These are phyloP conservation scores for Hymenoscyphus albidus DNA, from an alignment of 2,329 filamentous ascomycete species.

Conservation along the genomic window DNA sequence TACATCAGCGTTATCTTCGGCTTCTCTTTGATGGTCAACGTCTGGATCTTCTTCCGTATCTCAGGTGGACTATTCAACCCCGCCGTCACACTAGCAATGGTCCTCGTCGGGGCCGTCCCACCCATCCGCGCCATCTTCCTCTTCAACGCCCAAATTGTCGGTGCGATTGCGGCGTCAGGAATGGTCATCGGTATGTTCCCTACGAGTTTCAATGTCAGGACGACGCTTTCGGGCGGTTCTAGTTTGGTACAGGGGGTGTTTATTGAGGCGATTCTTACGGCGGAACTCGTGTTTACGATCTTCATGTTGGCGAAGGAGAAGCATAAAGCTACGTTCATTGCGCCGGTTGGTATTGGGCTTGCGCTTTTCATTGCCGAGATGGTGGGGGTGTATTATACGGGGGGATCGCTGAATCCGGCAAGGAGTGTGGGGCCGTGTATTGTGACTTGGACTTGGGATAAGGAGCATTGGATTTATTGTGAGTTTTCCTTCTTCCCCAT, in stretches of 20 bases:
- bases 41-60: constrained; percentile 52
- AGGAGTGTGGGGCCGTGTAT: constrained; percentile 47
- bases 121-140: constrained; percentile 33
- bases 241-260: constrained; percentile 45
- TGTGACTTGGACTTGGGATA: constrained; percentile 40
- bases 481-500: constrained; percentile 9
- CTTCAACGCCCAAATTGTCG: constrained; percentile 36
- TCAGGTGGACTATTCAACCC: constrained; percentile 52
- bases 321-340: constrained; percentile 44
- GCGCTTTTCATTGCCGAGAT: constrained; percentile 46
- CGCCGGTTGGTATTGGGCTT: constrained; percentile 44
- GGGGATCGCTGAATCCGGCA: constrained; percentile 47
- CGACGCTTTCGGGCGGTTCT: constrained; percentile 40
- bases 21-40: constrained; percentile 45
- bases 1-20: constrained; percentile 36
- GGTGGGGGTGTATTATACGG: constrained; percentile 39
- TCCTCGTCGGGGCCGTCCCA: constrained; percentile 36
- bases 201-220: constrained; percentile 37
- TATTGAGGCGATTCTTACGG: constrained; percentile 47
- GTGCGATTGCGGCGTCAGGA: constrained; percentile 38
- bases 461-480: constrained; percentile 48
- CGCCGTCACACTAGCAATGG: constrained; percentile 39
- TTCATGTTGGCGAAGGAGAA: constrained; percentile 49
- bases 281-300: constrained; percentile 47
- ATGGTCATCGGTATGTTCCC: constrained; percentile 40